A percentile compares a stretch with the other conserved stretches of the same genome.
These are phyloP conservation scores for Murraya koenigii DNA, from an alignment of 345 rosid species.

Conservation along the genomic window DNA sequence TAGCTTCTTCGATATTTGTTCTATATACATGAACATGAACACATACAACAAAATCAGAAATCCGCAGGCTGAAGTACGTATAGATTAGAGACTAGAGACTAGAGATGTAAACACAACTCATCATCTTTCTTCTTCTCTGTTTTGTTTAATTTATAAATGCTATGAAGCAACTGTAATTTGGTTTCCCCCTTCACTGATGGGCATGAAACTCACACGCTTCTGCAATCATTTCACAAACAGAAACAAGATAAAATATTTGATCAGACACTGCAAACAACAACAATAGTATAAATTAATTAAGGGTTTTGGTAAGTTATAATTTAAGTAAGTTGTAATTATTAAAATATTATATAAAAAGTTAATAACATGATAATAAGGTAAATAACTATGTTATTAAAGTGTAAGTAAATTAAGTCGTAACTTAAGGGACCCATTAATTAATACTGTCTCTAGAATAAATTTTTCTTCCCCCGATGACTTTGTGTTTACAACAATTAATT, in stretches of 20 bases:
- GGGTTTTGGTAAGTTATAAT: no score
- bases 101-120: background rate
- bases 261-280: background rate
- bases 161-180: slow-evolving; percentile 63
- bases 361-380: no score
- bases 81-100: background rate
- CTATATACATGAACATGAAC: slow-evolving; percentile 4
- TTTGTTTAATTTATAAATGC: background rate
- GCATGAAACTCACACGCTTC: slow-evolving; percentile 84
- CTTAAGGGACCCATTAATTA: no score
- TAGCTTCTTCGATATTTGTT: background rate
- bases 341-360: no score
- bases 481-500: no score
- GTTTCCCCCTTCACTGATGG: slow-evolving; percentile 57
- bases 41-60: background rate
- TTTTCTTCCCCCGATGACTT: no score
- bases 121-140: background rate
- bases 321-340: no score
- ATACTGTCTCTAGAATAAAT: no score
- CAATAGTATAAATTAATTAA: no score
- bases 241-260: background rate
- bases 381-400: no score
- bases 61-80: slow-evolving; percentile 5
- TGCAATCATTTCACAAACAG: slow-evolving; percentile 30
- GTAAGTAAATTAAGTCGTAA: no score